Base-by-base conservation (phyloP, 768 basidiomycete genomes). In the Tricholoma terreum region DNA sequence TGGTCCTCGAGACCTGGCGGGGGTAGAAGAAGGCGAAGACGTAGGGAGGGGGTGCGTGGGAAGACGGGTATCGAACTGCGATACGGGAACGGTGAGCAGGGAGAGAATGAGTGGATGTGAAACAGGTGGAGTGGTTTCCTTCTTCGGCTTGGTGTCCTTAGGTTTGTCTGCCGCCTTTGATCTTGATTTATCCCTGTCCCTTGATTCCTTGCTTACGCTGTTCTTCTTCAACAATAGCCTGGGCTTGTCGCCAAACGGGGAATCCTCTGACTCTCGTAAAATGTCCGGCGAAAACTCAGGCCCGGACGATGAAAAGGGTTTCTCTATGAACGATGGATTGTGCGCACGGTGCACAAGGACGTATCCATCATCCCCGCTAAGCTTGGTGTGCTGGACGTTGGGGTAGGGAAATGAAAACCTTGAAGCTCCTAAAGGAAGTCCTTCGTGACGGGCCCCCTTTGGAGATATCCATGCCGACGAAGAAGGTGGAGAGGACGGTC, bases 351-450 rank as follows among this genome's bases (percentile, higher is more conserved):
- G 19, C 2, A 55, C 21, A 24, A 52, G 30, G 40, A 53, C n/a
- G 43, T 30, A 45, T 12, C 50, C 50, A 5, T 50, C 50, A 43
- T 55, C 43, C 35, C 48, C 51, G 45, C 50, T 21, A 9, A 55
- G 35, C 6, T 57, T 57, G 1, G 62, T 55, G 17, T 53, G 27
- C 2, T 35, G 8, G 34, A 14, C 8, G 34, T 14, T 2, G 17
- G 61, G 22, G 6, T 63, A 63, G 15, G 62, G 58, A 3, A 59
- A 45, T 19, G 66, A 69, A 1, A 59, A 58, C 11, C 64, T 56
- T 24, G 61, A 58, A 1, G 64, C 64, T 35, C 64, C 60, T 3
- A 68, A 67, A 19, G 67, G 52, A 24, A 59, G 61, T 11, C 66
- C 65, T 49, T 60, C 65, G 1, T 66, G 62, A 24, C 65, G 67